Evolutionary conservation across 495 filamentous ascomycete species (phyloP).

Genomic region (Podospora didyma): DNA sequence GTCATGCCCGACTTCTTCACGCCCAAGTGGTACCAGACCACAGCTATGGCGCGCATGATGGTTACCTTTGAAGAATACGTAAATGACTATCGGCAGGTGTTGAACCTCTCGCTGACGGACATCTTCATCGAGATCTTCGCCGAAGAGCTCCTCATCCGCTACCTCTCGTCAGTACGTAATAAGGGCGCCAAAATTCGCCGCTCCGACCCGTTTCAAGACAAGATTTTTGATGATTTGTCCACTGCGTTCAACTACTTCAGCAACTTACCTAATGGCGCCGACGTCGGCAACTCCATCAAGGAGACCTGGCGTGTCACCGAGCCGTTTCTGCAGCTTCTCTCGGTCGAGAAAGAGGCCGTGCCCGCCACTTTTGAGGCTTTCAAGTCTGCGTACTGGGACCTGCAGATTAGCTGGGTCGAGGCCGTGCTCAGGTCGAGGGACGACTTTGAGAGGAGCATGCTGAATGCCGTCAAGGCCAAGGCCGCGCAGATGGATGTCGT

Average conservation of each 20-base stretch:
- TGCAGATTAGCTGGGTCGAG: conserved; percentile 96
- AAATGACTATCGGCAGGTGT: conserved; percentile 70
- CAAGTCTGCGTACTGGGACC: conserved; percentile 87
- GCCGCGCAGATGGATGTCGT: conserved; percentile 79
- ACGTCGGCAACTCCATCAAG: conserved; percentile 60
- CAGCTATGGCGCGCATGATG: conserved; percentile 81
- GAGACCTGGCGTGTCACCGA: conserved; percentile 88
- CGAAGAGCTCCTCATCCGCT: conserved; percentile 80
- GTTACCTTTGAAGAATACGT: conserved; percentile 95
- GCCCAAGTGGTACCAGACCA: conserved; percentile 74
- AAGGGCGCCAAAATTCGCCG: conserved; percentile 85
- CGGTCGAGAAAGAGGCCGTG: conserved; percentile 67
- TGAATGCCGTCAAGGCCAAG: conserved; percentile 79
- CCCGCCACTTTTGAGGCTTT: conserved; percentile 76
- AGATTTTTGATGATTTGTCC: conserved; percentile 84
- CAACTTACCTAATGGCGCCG: conserved; percentile 43
- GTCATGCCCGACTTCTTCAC: conserved; percentile 91
- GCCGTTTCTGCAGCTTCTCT: conserved; percentile 69
- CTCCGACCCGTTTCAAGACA: conserved; percentile 75
- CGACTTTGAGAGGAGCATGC: conserved; percentile 88
- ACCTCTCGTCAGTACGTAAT: conserved; percentile 85
- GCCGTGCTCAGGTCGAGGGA: conserved; percentile 79
- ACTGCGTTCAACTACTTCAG: conserved; percentile 78
- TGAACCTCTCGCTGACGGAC: conserved; percentile 81
- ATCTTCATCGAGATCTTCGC: conserved; percentile 87